Evolutionary conservation across 208 protist genomes (phyloP).

Genomic region (Trichomonas vaginalis): DNA sequence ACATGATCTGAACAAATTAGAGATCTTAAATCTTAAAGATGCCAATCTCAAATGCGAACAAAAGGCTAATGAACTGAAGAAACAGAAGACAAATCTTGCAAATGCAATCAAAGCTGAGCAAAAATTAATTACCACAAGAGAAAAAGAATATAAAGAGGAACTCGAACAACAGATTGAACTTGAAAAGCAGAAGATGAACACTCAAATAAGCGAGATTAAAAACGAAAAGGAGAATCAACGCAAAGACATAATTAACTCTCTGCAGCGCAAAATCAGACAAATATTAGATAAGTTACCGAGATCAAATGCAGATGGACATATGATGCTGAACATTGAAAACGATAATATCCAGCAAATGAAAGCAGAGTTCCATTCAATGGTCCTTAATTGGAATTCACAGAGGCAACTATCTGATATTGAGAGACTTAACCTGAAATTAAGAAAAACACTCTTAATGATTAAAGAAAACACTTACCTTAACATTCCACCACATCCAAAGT

Average conservation of each 20-base stretch:
- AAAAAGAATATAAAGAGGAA: neutral
- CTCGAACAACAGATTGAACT: neutral
- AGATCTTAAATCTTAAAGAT: neutral
- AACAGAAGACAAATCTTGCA: neutral
- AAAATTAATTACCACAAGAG: neutral
- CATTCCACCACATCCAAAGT: neutral
- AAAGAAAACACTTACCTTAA: neutral
- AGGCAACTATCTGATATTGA: neutral
- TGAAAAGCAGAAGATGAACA: neutral
- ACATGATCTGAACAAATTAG: neutral
- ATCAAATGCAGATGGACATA: neutral
- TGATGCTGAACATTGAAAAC: neutral
- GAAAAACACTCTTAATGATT: neutral
- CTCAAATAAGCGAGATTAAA: neutral
- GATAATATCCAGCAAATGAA: neutral
- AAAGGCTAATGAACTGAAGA: neutral
- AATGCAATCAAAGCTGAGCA: neutral
- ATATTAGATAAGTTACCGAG: neutral
- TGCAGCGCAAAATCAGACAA: neutral
- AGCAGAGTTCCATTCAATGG: neutral
- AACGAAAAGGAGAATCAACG: neutral
- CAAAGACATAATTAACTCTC: neutral
- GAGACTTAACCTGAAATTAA: neutral
- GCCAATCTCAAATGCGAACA: neutral
- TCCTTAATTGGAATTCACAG: neutral